Evolutionary conservation across 192 early-diverging fungal genomes (phyloP).

Genomic region (Borealophlyctis nickersoniae): DNA sequence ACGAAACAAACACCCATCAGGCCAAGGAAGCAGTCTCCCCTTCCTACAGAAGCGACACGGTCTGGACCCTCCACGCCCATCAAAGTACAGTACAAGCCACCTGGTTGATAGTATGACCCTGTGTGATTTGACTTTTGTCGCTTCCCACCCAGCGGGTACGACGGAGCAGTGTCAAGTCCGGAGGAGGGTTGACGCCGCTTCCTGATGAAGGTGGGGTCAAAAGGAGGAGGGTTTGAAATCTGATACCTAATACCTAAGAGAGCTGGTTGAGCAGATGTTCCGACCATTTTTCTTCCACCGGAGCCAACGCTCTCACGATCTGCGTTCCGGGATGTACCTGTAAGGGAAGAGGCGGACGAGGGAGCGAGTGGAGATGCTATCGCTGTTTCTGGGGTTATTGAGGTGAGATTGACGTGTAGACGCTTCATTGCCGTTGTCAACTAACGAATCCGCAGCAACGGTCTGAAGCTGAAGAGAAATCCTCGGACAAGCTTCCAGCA

Average conservation of each 20-base stretch:
- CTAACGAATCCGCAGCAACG: background rate
- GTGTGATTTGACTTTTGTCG: too few species aligned
- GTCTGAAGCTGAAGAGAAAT: background rate
- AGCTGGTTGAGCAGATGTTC: constrained; percentile 14
- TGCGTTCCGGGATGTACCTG: background rate
- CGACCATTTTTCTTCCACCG: constrained; percentile 9
- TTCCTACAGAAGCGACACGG: too few species aligned
- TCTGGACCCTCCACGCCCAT: too few species aligned
- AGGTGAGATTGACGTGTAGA: background rate
- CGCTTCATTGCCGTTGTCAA: background rate
- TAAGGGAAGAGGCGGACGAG: too few species aligned
- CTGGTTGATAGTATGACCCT: too few species aligned
- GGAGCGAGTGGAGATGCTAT: background rate
- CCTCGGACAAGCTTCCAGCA: background rate
- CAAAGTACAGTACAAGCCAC: too few species aligned
- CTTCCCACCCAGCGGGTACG: too few species aligned
- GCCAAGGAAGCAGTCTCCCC: too few species aligned
- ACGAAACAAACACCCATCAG: too few species aligned
- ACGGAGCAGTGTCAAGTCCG: too few species aligned
- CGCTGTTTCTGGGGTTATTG: background rate
- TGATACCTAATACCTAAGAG: background rate
- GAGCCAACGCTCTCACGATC: constrained; percentile 3
- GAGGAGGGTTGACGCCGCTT: constrained; percentile 26
- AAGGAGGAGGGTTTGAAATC: background rate
- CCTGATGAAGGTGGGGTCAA: constrained; percentile 19